Evolutionary conservation across 208 protist species (phyloP), one percentile per base, ranked within the genome.

Genomic region (Naegleria fowleri): DNA sequence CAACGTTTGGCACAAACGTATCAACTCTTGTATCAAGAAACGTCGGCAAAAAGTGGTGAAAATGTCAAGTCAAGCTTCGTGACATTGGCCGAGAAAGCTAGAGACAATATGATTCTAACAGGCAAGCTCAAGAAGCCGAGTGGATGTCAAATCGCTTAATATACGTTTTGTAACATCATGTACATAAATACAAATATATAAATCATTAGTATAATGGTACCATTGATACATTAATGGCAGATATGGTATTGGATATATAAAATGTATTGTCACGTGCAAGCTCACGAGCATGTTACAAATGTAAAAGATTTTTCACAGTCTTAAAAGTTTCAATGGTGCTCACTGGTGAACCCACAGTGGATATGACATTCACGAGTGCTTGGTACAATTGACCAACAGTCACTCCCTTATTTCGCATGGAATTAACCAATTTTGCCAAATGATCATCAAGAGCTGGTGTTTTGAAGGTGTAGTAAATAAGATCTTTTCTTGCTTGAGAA

Each of bases 401-500:
- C 11, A 67, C 22, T 67, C 55, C 55, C 55, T 67, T 15, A 1
- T 67, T 67, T 15, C 22, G 4, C 55, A 67, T 29, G 22, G 11
- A 15, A 29, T 67, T 29, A 13, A 67, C 55, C 11, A 67, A 29
- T 22, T 15, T 15, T 67, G 55, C 55, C 22, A 67, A 67, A 48
- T 48, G 43, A 29, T 29, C 55, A 29, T 67, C 55, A 2, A 67
- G 19, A 29, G 11, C 79, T 43, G 11, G 7, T 43, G 9, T 33
- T 43, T 85, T 15, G 19, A 85, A 85, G 4, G 79, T n/a, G 41
- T 85, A 85, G 22, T 85, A 85, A 39, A 85, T 5, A 7, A 85
- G 22, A 19, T 43, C 22, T 29, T 85, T 39, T 43, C 36, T 13
- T 43, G 22, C 94, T 92, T 94, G 90, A 0, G 96, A 95, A 0